Base-by-base conservation (phyloP, 2,329 filamentous ascomycete genomes). In the Aspergillus quadricinctus region DNA sequence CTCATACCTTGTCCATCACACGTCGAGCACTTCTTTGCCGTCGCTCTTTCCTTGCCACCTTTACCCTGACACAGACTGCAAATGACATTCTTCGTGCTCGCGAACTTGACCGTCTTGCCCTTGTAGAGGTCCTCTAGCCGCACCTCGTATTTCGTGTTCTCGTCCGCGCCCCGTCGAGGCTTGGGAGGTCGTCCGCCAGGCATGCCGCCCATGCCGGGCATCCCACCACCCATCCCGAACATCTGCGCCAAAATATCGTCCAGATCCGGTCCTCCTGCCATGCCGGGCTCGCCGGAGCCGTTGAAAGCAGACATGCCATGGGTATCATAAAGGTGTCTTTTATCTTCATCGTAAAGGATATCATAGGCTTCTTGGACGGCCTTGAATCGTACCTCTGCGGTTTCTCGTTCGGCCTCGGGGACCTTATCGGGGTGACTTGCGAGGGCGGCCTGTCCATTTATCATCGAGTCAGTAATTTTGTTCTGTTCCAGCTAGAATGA, bases 291-390 rank as follows among this genome's bases (percentile, higher is more conserved):
- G 56, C 84, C 83, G 54, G 85, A 86, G 51, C 89, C 85, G 71
- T 97, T 92, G 71, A 99, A 97, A 57, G 93, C 94, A 46, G 89
- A 85, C 92, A 97, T 97, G 77, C 94, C 94, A 72, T 96, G 90
- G 60, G 86, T 87, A 71, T 99, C 94, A 79, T 99, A 99, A 60
- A 95, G 77, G 55, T 89, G 83, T 69, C 94, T 88, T 75, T 96
- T 97, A 60, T 97, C 86, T 61, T 97, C 93, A 81, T 99, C 93
- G 77, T 86, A 88, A 55, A 99, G 90, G 71, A 99, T 97, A 72
- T 99, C 94, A 80, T 99, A 99, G 66, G 94, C 94, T 77, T 95
- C 88, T 58, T 89, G 92, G 56, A 96, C 88, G 54, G 87, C 80
- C 78, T 99, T 99, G 86, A 99, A 99, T 70, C 88, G 92, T 70